Base-by-base conservation (phyloP, 2,329 filamentous ascomycete genomes). In the Magnaporthiopsis poae region DNA sequence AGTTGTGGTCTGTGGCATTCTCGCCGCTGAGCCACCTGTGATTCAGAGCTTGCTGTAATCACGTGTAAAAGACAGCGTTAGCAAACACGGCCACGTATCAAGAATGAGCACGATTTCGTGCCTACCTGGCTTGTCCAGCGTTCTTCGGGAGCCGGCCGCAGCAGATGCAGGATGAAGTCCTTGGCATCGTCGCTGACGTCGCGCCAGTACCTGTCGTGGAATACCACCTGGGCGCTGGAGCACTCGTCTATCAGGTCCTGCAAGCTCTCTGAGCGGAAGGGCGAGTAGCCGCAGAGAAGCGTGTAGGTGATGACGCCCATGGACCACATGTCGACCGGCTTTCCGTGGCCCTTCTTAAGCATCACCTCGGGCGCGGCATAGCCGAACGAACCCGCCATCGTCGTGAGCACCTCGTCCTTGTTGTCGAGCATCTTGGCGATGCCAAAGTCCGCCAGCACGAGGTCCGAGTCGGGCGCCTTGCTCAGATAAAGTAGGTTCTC, bases 311-410 rank as follows among this genome's bases (percentile, higher is more conserved):
- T 99, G 74, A 99, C 95, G 69, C 95, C 95, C 79, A 99, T 85
- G 3, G 95, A 98, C 95, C 95, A 99, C 91, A 99, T 96, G 76
- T 99, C 95, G 46, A 98, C 95, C 5, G 95, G 92, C 79, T 98
- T 99, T 76, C 95, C 95, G 76, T 99, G 96, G 27, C 95, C 95
- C 75, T 91, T 88, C 83, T 97, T 97, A 70, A 96, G 84, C 95
- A 99, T 99, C 68, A 99, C 93, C 77, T 99, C 95, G 11, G 95
- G 95, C 1, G 95, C 95, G 27, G 95, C 95, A 74, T 99, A 99
- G 66, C 95, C 95, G 75, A 99, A 98, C 0, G 95, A 98, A 61
- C 95, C 95, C 61, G 95, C 95, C 95, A 99, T 99, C 65, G 93
- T 98, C 71, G 92, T 98, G 69, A 99, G 86, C 61, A 96, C 91